phyloP scores from a whole-genome alignment of 352 stramenopile genomes.

The Detonula confervacea region DNA sequence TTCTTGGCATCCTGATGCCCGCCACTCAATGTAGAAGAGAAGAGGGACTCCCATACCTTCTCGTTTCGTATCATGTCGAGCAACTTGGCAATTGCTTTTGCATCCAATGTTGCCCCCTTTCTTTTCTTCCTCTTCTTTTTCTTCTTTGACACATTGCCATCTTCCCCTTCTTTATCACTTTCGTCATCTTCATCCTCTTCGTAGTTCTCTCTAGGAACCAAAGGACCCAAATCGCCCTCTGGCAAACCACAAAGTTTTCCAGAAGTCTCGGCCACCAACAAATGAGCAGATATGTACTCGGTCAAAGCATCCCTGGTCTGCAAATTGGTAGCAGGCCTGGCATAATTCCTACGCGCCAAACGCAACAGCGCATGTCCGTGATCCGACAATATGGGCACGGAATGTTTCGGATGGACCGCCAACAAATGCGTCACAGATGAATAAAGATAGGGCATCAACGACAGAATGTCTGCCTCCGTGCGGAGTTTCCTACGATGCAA shows the following conservation, averaged over 20 bases:
- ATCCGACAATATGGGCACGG: constrained; percentile 61
- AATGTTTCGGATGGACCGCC: constrained; percentile 70
- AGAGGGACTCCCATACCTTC: constrained; percentile 60
- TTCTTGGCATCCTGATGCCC: constrained; percentile 23
- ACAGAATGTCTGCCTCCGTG: constrained; percentile 41
- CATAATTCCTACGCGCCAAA: constrained; percentile 64
- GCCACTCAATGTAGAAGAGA: constrained; percentile 17
- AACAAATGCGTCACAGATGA: constrained; percentile 66
- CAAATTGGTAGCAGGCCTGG: constrained; percentile 14
- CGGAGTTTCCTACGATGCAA: constrained; percentile 10
- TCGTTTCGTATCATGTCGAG: constrained; percentile 58
- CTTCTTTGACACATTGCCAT: constrained; percentile 2
- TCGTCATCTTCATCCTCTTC: constrained; percentile 32
- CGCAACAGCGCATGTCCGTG: constrained; percentile 60
- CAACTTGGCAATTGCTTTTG: constrained; percentile 43
- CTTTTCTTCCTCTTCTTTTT: constrained; percentile 23
- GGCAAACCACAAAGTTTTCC: constrained; percentile 69
- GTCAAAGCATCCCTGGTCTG: constrained; percentile 64
- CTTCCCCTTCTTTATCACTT: neutral
- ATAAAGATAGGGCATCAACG: constrained; percentile 63
- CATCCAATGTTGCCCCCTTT: constrained; percentile 32
- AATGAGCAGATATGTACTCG: constrained; percentile 71
- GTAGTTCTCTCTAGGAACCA: constrained; percentile 54
- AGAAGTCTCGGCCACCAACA: constrained; percentile 75
- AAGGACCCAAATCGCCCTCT: constrained; percentile 71